These are phyloP conservation scores for Martiniozyma abietophila DNA, from an alignment of 805 yeast species.

Conservation along the genomic window DNA sequence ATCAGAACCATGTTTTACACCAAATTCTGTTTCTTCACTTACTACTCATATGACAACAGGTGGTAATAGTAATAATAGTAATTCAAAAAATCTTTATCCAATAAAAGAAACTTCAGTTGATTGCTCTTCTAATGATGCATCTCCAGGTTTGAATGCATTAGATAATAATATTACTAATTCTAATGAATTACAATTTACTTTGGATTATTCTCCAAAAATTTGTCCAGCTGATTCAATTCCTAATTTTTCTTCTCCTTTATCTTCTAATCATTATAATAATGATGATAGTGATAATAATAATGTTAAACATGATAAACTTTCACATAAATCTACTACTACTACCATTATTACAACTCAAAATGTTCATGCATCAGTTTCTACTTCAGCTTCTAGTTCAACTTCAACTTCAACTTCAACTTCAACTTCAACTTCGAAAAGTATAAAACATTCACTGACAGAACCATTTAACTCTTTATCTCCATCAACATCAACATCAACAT, in stretches of 20 bases:
- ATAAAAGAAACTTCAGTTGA: conserved; percentile 28
- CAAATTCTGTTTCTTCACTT: conserved; percentile 21
- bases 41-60: conserved; percentile 23
- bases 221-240: neutral
- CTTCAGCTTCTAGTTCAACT: neutral
- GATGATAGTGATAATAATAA: neutral
- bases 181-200: conserved; percentile 5
- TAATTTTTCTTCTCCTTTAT: neutral
- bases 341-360: too few relatives aligned
- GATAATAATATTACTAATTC: neutral
- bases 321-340: too few relatives aligned
- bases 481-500: conserved; percentile 1
- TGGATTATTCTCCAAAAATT: conserved; percentile 1
- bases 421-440: neutral
- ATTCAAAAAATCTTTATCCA: conserved; percentile 19
- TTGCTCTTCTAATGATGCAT: conserved; percentile 18
- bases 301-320: neutral
- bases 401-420: neutral
- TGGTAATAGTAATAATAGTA: too few relatives aligned
- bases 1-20: conserved; percentile 30
- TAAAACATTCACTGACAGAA: neutral
- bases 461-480: neutral
- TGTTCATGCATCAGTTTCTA: neutral
- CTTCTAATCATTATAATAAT: neutral
- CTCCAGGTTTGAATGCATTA: conserved; percentile 5